These are phyloP conservation scores for Xylaria digitata DNA, from an alignment of 2,329 filamentous ascomycete genomes.

Conservation along the genomic window DNA sequence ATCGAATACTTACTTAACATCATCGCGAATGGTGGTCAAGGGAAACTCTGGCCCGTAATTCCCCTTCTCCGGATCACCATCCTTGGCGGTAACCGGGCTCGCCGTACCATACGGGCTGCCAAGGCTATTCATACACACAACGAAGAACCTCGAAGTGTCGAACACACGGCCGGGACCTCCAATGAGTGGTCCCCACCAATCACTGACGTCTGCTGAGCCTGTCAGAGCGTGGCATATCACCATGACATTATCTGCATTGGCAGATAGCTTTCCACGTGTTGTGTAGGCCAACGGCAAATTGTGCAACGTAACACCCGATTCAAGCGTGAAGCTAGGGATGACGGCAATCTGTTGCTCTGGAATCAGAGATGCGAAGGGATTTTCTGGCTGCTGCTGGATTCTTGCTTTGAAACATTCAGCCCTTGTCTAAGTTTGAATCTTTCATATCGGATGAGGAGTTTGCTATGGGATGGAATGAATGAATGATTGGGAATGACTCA, in stretches of 20 bases:
- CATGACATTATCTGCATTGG: slow-evolving; percentile 73
- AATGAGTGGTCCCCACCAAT: slow-evolving; percentile 89
- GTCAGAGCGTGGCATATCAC: slow-evolving; percentile 86
- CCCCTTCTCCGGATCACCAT: slow-evolving; percentile 78
- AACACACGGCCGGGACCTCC: slow-evolving; percentile 83
- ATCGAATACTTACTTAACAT: slow-evolving; percentile 78
- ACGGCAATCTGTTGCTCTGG: slow-evolving; percentile 88
- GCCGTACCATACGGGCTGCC: slow-evolving; percentile 88
- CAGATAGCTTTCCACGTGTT: slow-evolving; percentile 70
- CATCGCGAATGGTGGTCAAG: slow-evolving; percentile 92
- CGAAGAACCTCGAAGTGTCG: slow-evolving; percentile 84
- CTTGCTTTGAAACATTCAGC: slow-evolving; percentile 76
- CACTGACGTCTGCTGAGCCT: slow-evolving; percentile 83
- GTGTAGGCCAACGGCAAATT: slow-evolving; percentile 81
- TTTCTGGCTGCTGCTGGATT: slow-evolving; percentile 80
- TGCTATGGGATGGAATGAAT: neutral
- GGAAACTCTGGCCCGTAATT: slow-evolving; percentile 96
- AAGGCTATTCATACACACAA: slow-evolving; percentile 86
- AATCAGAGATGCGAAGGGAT: slow-evolving; percentile 88
- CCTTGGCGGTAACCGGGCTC: slow-evolving; percentile 88
- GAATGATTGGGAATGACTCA: slow-evolving; percentile 45
- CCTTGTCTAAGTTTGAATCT: slow-evolving; percentile 52
- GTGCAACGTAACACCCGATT: slow-evolving; percentile 84
- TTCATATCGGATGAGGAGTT: neutral
- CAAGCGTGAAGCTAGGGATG: slow-evolving; percentile 89